These are phyloP conservation scores for Trichocladium antarcticum DNA, from an alignment of 495 filamentous ascomycete genomes.

Conservation along the genomic window DNA sequence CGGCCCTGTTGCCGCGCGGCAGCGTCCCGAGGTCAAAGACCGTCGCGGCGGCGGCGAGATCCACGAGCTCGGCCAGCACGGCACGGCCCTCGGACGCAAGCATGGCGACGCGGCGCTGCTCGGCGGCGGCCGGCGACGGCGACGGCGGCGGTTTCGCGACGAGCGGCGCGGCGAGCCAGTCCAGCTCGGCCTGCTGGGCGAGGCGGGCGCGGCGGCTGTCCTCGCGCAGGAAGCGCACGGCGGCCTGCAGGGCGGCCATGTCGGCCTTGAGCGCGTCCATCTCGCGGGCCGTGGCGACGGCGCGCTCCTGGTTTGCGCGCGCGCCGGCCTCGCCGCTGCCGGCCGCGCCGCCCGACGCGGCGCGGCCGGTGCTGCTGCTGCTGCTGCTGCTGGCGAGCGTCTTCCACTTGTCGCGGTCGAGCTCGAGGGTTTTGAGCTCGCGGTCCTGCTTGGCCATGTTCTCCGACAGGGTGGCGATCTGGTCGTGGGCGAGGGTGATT, in stretches of 20 bases:
- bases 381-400: slow-evolving; percentile 62
- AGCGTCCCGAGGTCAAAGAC: slow-evolving; percentile 44
- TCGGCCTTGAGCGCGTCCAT: slow-evolving; percentile 61
- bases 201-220: slow-evolving; percentile 59
- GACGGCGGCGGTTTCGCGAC: slow-evolving; percentile 32
- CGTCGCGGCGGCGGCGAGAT: slow-evolving; percentile 48
- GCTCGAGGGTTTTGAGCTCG: slow-evolving; percentile 46
- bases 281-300: slow-evolving; percentile 60
- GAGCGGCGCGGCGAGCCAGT: slow-evolving; percentile 59
- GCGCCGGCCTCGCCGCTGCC: slow-evolving; percentile 37
- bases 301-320: slow-evolving; percentile 45
- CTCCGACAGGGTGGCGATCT: slow-evolving; percentile 50
- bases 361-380: slow-evolving; percentile 42
- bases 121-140: slow-evolving; percentile 18
- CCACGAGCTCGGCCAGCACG: slow-evolving; percentile 58
- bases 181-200: slow-evolving; percentile 48
- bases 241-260: slow-evolving; percentile 58
- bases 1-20: slow-evolving; percentile 41
- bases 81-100: slow-evolving; percentile 59
- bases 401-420: slow-evolving; percentile 64
- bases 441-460: slow-evolving; percentile 50
- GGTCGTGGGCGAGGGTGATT: slow-evolving; percentile 44
- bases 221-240: slow-evolving; percentile 67
- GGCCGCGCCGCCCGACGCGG: slow-evolving; percentile 26
- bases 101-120: slow-evolving; percentile 47